Conservation (phyloP, 2,329 filamentous ascomycete genomes). For the Penicillium aurantiogriseum region DNA sequence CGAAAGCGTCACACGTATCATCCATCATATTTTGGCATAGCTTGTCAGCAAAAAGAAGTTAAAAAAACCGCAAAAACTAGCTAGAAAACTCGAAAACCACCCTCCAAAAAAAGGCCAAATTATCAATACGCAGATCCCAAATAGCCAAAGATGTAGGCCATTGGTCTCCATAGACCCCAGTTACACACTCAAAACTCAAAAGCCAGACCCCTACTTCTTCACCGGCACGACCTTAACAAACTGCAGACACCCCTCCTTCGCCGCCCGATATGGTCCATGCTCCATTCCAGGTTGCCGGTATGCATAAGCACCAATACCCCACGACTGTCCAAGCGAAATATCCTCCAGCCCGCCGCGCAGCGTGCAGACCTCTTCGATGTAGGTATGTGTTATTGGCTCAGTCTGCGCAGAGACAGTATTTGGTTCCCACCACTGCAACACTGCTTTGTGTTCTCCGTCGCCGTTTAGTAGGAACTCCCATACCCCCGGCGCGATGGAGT, state of each 20-base stretch:
- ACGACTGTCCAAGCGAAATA: slow-evolving; percentile 30
- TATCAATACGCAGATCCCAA: background rate
- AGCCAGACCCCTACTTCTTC: background rate
- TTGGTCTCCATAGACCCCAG: background rate
- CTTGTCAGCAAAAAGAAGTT: background rate
- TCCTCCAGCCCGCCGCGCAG: slow-evolving; percentile 39
- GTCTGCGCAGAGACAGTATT: slow-evolving; percentile 27
- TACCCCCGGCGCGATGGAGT: slow-evolving; percentile 33
- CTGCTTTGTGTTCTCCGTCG: slow-evolving; percentile 29
- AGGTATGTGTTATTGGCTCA: slow-evolving; percentile 36
- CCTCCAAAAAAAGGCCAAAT: background rate
- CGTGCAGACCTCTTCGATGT: slow-evolving; percentile 42
- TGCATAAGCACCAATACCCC: slow-evolving; percentile 40
- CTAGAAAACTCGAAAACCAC: background rate
- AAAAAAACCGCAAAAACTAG: background rate
- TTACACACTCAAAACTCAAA: background rate
- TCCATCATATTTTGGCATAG: background rate
- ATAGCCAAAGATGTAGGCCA: background rate
- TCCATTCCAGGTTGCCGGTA: slow-evolving; percentile 44
- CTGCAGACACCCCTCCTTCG: slow-evolving; percentile 38
- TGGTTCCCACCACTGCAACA: slow-evolving; percentile 41
- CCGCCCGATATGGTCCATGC: slow-evolving; percentile 40
- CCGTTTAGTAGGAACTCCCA: slow-evolving; percentile 41
- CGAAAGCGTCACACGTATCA: background rate
- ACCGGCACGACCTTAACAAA: slow-evolving; percentile 24